phyloP scores from a whole-genome alignment of 768 basidiomycete genomes.

The Leccinellum albellum region DNA sequence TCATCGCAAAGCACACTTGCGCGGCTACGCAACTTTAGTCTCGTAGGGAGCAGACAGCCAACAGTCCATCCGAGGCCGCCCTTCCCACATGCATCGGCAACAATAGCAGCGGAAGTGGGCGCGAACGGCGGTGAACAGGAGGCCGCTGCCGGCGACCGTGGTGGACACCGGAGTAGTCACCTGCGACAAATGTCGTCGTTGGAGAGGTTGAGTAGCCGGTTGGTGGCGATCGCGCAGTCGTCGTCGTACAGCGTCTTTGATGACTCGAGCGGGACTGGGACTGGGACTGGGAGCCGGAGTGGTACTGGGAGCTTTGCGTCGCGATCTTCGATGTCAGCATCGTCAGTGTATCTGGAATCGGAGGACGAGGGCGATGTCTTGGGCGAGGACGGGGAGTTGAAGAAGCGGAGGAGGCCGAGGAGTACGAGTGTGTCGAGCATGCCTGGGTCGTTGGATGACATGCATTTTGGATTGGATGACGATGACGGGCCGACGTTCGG shows the following conservation, averaged over 20 bases:
- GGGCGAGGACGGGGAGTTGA: slow-evolving; percentile 36
- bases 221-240: slow-evolving; percentile 46
- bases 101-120: background rate
- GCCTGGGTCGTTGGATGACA: slow-evolving; percentile 76
- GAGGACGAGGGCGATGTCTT: slow-evolving; percentile 40
- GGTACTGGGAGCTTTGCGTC: slow-evolving; percentile 55
- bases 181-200: slow-evolving; percentile 74
- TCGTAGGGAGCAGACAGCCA: slow-evolving; percentile 49
- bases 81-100: slow-evolving; percentile 25
- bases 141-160: background rate
- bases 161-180: slow-evolving; percentile 37
- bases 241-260: slow-evolving; percentile 29
- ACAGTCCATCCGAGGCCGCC: slow-evolving; percentile 23
- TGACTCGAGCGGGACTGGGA: slow-evolving; percentile 9
- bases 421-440: slow-evolving; percentile 76
- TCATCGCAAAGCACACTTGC: slow-evolving; percentile 70
- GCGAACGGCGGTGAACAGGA: background rate
- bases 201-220: slow-evolving; percentile 61
- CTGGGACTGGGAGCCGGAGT: slow-evolving; percentile 24
- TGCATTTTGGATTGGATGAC: slow-evolving; percentile 53
- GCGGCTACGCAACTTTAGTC: slow-evolving; percentile 72
- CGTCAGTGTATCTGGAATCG: slow-evolving; percentile 47
- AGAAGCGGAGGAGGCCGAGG: slow-evolving; percentile 40
- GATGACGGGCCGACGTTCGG: slow-evolving; percentile 40
- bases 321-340: slow-evolving; percentile 48